A percentile compares a stretch with the other conserved stretches of the same genome.
phyloP scores from a whole-genome alignment of 2,329 filamentous ascomycete genomes.

The Scedosporium dehoogii region DNA sequence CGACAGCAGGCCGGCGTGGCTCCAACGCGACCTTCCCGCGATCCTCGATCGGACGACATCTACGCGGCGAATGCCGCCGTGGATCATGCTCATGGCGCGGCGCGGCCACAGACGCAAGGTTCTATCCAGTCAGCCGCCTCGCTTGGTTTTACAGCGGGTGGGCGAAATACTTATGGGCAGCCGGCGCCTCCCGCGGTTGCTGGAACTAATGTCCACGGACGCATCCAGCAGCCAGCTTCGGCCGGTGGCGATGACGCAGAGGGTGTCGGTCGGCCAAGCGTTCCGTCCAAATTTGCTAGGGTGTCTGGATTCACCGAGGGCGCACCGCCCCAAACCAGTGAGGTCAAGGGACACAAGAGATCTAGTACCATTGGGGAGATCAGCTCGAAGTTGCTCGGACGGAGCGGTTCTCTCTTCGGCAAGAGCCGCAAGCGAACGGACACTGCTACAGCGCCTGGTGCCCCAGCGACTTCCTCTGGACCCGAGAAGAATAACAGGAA shows the following conservation, averaged over 20 bases:
- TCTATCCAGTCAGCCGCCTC: conserved; percentile 63
- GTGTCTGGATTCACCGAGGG: conserved; percentile 44
- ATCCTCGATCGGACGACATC: conserved; percentile 30
- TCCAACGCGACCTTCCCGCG: conserved; percentile 9
- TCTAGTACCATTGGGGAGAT: conserved; percentile 73
- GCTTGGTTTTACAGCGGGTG: conserved; percentile 48
- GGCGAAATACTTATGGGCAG: conserved; percentile 67
- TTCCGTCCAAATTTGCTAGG: conserved; percentile 47
- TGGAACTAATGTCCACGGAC: conserved; percentile 79
- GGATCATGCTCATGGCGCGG: neutral
- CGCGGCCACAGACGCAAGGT: conserved; percentile 67
- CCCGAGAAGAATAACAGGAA: conserved; percentile 54
- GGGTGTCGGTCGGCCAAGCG: conserved; percentile 53
- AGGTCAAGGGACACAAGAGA: conserved; percentile 51
- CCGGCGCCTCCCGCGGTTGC: conserved; percentile 80
- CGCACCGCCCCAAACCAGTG: conserved; percentile 10
- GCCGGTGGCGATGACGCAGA: conserved; percentile 60
- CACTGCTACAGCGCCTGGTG: conserved; percentile 19
- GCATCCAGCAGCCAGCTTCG: conserved; percentile 65
- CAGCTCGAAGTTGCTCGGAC: conserved; percentile 74
- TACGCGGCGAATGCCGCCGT: conserved; percentile 20
- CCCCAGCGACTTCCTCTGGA: conserved; percentile 9
- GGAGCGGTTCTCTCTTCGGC: conserved; percentile 75
- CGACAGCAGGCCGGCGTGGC: conserved; percentile 17
- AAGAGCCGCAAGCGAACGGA: conserved; percentile 42